Base-by-base conservation (phyloP, 768 basidiomycete species). In the Podaxis sp. region DNA sequence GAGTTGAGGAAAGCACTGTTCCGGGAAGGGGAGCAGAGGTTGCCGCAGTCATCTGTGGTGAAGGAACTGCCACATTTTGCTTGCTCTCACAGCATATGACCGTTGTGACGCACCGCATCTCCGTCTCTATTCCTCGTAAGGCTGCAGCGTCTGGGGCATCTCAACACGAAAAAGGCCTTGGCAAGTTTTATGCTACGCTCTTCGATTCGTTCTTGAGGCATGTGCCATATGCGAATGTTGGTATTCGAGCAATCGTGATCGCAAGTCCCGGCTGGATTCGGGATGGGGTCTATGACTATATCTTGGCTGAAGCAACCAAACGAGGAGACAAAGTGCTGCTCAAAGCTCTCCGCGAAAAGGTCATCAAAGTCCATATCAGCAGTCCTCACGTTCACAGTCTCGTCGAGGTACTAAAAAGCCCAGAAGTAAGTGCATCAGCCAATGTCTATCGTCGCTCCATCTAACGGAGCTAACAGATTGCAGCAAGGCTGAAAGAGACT, bases 61-160 rank as follows among this genome's bases (percentile, higher is more conserved):
- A 99, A 80, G 97, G 97, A 19, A 88, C 86, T 2, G 97, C 97
- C 1, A 89, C 93, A 9, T 91, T 99, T 72, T 98, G 97, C 74
- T 76, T 99, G 33, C 80, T 99, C 13, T 98, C 96, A 1, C 90
- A 98, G 68, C 96, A 98, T 74, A 96, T 98, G 89, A 99, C 97
- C 1, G 80, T 96, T 29, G 88, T 99, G 37, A 79, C 93, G 3
- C 94, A 98, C 70, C 85, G 97, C 22, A 87, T 99, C 59, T 91
- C 93, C 19, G 85, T 94, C 0, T 79, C 90, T 0, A 89, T 98
- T 61, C 97, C 97, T 4, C 84, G 97, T 57, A 99, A 99, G 74
- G 86, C 94, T 9, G 91, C 94, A 1, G 85, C 90, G 3, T 82
- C 87, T 11, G 88, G 89, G 6, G 81, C 89, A 1, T 87, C 91